phyloP scores from a whole-genome alignment of 2,329 filamentous ascomycete genomes.

The Colletotrichum sp. region DNA sequence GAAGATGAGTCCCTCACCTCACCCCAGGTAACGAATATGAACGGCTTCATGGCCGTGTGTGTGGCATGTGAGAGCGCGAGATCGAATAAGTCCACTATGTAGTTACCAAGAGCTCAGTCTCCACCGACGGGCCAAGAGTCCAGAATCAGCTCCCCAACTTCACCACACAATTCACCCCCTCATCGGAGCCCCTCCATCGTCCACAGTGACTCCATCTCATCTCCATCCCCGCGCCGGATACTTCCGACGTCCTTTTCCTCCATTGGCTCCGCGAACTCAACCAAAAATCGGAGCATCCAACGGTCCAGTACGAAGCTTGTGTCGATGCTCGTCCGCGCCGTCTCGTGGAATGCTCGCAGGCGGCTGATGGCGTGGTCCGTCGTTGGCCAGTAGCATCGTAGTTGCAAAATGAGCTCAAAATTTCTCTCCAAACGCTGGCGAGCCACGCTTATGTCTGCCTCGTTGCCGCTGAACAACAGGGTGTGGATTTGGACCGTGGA shows the following conservation, averaged over 20 bases:
- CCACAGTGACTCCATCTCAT: constrained; percentile 25
- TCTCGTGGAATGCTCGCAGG: constrained; percentile 45
- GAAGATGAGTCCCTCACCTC: background rate
- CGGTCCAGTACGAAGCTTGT: constrained; percentile 43
- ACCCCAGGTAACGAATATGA: constrained; percentile 3
- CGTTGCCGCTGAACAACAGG: constrained; percentile 43
- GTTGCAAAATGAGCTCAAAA: constrained; percentile 44
- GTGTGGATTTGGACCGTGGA: constrained; percentile 52
- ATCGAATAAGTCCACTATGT: background rate
- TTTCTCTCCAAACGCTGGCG: constrained; percentile 44
- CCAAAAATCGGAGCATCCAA: constrained; percentile 46
- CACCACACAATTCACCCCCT: constrained; percentile 8
- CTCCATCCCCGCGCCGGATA: constrained; percentile 14
- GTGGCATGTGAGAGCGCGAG: background rate
- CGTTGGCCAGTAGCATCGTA: constrained; percentile 46
- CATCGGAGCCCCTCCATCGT: constrained; percentile 13
- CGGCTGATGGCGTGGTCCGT: constrained; percentile 41
- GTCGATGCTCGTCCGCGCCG: constrained; percentile 40
- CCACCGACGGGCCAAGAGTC: constrained; percentile 12
- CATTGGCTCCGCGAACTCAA: constrained; percentile 34
- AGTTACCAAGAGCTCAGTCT: background rate
- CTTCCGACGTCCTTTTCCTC: constrained; percentile 28
- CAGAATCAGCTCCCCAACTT: constrained; percentile 5
- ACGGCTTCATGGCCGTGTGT: background rate
- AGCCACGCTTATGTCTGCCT: constrained; percentile 37